phyloP scores from a whole-genome alignment of 306 rosid species.

The Pueraria montana region DNA sequence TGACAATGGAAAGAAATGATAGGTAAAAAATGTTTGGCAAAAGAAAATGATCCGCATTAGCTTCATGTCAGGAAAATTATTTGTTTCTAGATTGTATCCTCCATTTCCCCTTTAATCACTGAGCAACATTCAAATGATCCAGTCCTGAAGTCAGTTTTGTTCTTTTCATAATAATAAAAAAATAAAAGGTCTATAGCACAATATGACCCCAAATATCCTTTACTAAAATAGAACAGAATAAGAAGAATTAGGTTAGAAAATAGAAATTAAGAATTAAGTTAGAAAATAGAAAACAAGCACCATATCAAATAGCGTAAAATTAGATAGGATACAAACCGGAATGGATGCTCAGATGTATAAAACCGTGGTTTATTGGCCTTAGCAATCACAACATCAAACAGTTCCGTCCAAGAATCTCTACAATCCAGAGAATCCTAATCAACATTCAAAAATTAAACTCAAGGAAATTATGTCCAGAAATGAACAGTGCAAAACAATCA shows the following conservation, averaged over 20 bases:
- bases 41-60: constrained; percentile 38
- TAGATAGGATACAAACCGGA: constrained; percentile 75
- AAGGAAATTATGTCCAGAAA: constrained; percentile 46
- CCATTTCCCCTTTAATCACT: constrained; percentile 35
- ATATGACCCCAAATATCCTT: constrained; percentile 5
- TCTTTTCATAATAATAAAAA: constrained; percentile 12
- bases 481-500: constrained; percentile 25
- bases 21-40: constrained; percentile 12
- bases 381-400: constrained; percentile 97
- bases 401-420: constrained; percentile 85
- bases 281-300: constrained; percentile 30
- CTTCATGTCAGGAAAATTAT: constrained; percentile 2
- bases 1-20: constrained; percentile 3
- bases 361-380: constrained; percentile 92
- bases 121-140: constrained; percentile 31
- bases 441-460: constrained; percentile 45
- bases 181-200: constrained; percentile 23
- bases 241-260: constrained; percentile 13
- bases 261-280: too few relatives aligned
- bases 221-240: constrained; percentile 3
- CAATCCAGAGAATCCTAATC: constrained; percentile 79
- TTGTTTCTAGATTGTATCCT: constrained; percentile 4
- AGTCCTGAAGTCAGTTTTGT: constrained; percentile 23
- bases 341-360: constrained; percentile 95
- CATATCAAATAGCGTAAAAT: background rate